phyloP scores from a whole-genome alignment of 208 protist species.

The Leishmania mexicana region DNA sequence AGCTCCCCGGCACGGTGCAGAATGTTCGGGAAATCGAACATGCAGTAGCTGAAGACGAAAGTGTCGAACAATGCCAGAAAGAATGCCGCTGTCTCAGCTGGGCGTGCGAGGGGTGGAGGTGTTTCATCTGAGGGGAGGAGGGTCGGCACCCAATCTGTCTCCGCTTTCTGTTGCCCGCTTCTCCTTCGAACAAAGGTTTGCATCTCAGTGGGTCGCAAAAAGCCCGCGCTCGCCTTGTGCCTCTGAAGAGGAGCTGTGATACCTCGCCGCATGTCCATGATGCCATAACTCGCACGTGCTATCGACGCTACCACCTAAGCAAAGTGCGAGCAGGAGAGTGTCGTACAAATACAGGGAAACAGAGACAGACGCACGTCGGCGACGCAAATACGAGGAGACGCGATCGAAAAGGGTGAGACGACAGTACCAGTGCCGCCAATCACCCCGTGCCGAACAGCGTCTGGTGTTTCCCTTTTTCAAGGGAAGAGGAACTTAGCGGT shows the following conservation, averaged over 20 bases:
- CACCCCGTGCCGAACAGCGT: not conserved
- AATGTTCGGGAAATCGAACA: slow-evolving; percentile 44
- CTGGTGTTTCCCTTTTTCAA: not conserved
- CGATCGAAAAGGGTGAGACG: not conserved
- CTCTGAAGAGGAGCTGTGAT: too few species aligned
- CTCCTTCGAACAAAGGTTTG: too few species aligned
- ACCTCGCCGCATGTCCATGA: not conserved
- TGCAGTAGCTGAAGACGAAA: slow-evolving; percentile 48
- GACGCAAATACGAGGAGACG: not conserved
- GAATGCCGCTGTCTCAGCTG: slow-evolving; percentile 28
- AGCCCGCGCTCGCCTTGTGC: not conserved
- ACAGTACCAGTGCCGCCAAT: not conserved
- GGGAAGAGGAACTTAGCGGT: not conserved
- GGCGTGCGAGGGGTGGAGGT: slow-evolving; percentile 28
- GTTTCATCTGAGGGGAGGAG: slow-evolving; percentile 13
- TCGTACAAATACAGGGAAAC: not conserved
- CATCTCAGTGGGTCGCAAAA: not conserved
- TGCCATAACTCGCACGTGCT: not conserved
- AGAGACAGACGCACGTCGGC: not conserved
- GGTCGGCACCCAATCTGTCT: not conserved
- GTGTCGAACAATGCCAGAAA: slow-evolving; percentile 32
- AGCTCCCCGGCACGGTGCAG: slow-evolving; percentile 15
- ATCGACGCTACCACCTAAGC: not conserved
- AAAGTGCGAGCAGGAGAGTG: not conserved
- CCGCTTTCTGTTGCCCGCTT: not conserved